Evolutionary conservation across 805 yeast genomes (phyloP).

Genomic region (Peterozyma toletana): DNA sequence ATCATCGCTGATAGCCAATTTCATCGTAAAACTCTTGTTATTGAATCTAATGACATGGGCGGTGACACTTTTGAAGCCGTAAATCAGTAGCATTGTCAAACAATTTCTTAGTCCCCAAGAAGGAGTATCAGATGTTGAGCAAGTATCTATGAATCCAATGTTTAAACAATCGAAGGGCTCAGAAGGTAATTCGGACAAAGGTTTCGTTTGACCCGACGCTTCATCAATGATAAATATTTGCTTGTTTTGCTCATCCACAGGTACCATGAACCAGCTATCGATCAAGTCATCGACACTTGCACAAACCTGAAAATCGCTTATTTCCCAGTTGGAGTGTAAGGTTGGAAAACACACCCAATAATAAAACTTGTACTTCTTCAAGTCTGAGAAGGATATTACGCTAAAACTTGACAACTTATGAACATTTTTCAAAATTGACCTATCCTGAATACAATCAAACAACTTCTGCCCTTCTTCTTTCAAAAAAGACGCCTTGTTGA

Average conservation of each 20-base stretch:
- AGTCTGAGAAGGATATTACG: conserved; percentile 72
- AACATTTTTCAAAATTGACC: conserved; percentile 30
- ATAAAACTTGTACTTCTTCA: conserved; percentile 79
- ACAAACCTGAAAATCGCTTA: conserved; percentile 9
- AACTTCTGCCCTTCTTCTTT: conserved; percentile 26
- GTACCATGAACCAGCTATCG: conserved; percentile 9
- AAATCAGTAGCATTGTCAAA: conserved; percentile 15
- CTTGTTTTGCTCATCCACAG: conserved; percentile 9
- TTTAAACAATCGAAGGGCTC: background rate
- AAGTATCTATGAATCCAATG: conserved; percentile 9
- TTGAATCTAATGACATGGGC: conserved; percentile 32
- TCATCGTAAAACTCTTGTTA: conserved; percentile 19
- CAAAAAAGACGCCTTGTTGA: conserved; percentile 59
- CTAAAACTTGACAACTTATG: conserved; percentile 33
- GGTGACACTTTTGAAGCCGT: conserved; percentile 25
- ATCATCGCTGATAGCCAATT: conserved; percentile 12
- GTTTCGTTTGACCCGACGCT: background rate
- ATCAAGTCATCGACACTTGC: background rate
- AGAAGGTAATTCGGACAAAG: background rate
- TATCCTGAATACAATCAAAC: conserved; percentile 21
- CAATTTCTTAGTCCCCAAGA: conserved; percentile 9
- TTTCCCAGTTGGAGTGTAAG: conserved; percentile 44
- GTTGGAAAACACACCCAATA: conserved; percentile 89
- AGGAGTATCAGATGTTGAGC: conserved; percentile 4
- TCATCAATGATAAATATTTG: conserved; percentile 5